Percentiles rank a stretch among this genome's conserved stretches.
Evolutionary conservation across 441 rosid genomes (phyloP).

Genomic region (Corymbia citriodora): DNA sequence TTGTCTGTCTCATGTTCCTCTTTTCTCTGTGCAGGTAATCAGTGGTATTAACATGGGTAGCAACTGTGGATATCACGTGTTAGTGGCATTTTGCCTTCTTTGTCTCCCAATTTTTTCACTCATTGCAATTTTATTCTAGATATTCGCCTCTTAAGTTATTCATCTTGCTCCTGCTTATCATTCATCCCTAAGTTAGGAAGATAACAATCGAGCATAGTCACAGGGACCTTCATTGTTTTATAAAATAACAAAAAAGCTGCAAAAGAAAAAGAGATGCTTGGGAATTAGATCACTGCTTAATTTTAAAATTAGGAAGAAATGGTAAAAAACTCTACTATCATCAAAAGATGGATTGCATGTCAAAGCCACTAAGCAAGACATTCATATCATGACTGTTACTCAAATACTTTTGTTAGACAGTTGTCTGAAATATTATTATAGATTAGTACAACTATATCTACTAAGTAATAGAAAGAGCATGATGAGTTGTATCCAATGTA

Average conservation of each 20-base stretch:
- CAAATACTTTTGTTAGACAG: not conserved
- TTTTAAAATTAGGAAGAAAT: not conserved
- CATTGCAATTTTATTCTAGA: not conserved
- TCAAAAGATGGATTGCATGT: not conserved
- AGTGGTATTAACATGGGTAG: conserved; percentile 94
- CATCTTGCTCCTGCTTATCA: not conserved
- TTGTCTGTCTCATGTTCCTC: not conserved
- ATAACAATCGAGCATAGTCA: not conserved
- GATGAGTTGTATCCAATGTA: not conserved
- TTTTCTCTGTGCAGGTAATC: conserved; percentile 45
- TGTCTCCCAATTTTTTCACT: not conserved
- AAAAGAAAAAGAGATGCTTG: not conserved
- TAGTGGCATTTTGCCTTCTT: conserved; percentile 19
- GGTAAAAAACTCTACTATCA: not conserved
- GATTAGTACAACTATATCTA: not conserved
- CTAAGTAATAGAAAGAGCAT: not conserved
- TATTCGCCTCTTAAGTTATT: not conserved
- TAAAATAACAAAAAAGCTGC: not conserved
- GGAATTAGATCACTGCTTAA: not conserved
- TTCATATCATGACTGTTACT: not conserved
- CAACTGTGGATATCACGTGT: conserved; percentile 95
- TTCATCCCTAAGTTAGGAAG: not conserved
- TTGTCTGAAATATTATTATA: not conserved
- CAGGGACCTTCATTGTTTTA: not conserved
- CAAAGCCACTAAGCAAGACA: not conserved